phyloP scores from a whole-genome alignment of 352 stramenopile species.

The Phytophthora syringae region DNA sequence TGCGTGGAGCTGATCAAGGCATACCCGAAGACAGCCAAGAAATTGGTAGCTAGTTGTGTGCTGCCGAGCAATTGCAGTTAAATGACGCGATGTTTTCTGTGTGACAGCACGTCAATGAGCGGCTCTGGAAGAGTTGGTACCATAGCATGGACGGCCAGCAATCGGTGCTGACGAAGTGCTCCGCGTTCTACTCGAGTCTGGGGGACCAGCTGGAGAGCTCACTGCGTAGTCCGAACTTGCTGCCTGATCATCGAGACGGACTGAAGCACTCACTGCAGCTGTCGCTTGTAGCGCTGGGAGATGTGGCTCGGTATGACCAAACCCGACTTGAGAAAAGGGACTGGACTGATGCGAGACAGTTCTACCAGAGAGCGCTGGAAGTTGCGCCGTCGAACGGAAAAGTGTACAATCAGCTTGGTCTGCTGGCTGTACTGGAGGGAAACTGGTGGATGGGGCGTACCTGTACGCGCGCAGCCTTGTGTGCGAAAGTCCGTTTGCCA shows the following conservation, averaged over 20 bases:
- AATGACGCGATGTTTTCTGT: slow-evolving; percentile 1
- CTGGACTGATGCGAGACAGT: slow-evolving; percentile 38
- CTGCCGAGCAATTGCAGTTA: neutral
- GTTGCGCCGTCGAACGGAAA: slow-evolving; percentile 56
- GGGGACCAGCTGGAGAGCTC: slow-evolving; percentile 21
- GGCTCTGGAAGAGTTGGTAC: slow-evolving; percentile 76
- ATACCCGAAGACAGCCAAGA: slow-evolving; percentile 39
- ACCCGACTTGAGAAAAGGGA: slow-evolving; percentile 24
- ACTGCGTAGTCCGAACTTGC: slow-evolving; percentile 7
- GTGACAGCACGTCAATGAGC: slow-evolving; percentile 56
- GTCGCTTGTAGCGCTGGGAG: slow-evolving; percentile 55
- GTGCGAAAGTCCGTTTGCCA: slow-evolving; percentile 47
- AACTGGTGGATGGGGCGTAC: slow-evolving; percentile 47
- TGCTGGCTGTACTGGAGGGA: slow-evolving; percentile 47
- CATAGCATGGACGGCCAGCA: slow-evolving; percentile 49
- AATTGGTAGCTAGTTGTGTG: slow-evolving; percentile 35
- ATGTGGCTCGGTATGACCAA: slow-evolving; percentile 53
- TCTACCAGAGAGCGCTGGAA: slow-evolving; percentile 46
- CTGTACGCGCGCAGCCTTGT: slow-evolving; percentile 53
- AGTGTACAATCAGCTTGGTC: slow-evolving; percentile 67
- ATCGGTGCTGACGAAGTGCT: slow-evolving; percentile 17
- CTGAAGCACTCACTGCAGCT: slow-evolving; percentile 47
- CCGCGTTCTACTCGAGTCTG: slow-evolving; percentile 39
- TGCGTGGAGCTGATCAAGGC: slow-evolving; percentile 48
- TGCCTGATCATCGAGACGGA: slow-evolving; percentile 22